Percentiles rank a stretch among this genome's conserved stretches.
Conservation (phyloP, 2,329 filamentous ascomycete species). For the Pestalotiopsis sp. region DNA sequence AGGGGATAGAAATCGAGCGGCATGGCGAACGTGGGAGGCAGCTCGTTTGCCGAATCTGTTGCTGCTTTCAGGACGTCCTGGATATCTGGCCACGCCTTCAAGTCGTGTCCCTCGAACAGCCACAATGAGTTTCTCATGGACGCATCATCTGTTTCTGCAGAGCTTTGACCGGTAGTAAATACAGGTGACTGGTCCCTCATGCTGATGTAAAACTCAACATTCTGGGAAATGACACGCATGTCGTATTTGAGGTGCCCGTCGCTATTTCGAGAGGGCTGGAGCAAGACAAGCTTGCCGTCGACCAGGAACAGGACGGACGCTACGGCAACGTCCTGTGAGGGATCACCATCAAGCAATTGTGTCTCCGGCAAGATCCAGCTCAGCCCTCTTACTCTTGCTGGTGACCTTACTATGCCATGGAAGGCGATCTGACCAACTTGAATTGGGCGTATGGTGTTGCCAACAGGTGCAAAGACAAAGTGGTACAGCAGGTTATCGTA, state of each 20-base stretch:
- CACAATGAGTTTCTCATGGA: slow-evolving; percentile 85
- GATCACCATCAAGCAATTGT: slow-evolving; percentile 87
- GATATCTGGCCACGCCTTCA: slow-evolving; percentile 88
- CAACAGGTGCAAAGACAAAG: slow-evolving; percentile 79
- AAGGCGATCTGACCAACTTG: slow-evolving; percentile 98
- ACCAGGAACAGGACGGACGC: slow-evolving; percentile 96
- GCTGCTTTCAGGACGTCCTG: slow-evolving; percentile 78
- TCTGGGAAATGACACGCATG: slow-evolving; percentile 95
- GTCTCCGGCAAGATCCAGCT: slow-evolving; percentile 95
- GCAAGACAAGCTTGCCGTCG: slow-evolving; percentile 90
- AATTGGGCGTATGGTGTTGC: slow-evolving; percentile 73
- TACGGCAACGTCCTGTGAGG: slow-evolving; percentile 90
- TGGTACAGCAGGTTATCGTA: slow-evolving; percentile 96
- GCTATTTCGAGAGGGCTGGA: slow-evolving; percentile 84
- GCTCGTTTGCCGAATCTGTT: slow-evolving; percentile 66
- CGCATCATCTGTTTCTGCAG: slow-evolving; percentile 35
- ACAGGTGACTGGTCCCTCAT: slow-evolving; percentile 79
- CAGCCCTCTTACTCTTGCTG: slow-evolving; percentile 86
- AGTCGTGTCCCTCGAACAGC: slow-evolving; percentile 86
- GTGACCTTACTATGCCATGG: slow-evolving; percentile 92
- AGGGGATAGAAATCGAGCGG: slow-evolving; percentile 95
- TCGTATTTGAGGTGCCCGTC: slow-evolving; percentile 92
- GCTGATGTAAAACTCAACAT: slow-evolving; percentile 92
- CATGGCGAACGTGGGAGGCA: slow-evolving; percentile 75
- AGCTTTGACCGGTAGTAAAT: slow-evolving; percentile 30